Base-by-base conservation (phyloP, 306 rosid species). In the Cajanus cajan region DNA sequence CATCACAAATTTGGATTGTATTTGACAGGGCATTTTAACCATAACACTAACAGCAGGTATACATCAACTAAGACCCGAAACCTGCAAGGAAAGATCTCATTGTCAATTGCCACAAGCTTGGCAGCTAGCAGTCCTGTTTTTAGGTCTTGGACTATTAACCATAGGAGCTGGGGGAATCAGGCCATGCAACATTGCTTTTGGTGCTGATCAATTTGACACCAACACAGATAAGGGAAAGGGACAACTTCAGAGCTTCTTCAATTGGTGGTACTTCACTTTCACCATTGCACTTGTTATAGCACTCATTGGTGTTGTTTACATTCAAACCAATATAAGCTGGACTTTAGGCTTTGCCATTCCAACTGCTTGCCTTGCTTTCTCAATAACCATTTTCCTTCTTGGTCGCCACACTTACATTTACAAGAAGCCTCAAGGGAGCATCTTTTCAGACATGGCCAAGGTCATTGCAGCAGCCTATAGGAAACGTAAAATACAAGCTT, bases 181-280 rank as follows among this genome's bases (percentile, higher is more conserved):
- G 83, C 98, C 97, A 31, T 92, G 97, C 87, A 94, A 90, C 82
- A 88, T 94, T 19, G 93, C 96, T 5, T 90, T 92, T 25, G 97
- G 97, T 22, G 98, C 92, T 6, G 94, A 94, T 63, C 97, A 94
- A 48, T 94, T 92, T 51, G 92, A 94, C 75, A 70, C 89, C 13
- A 84, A 16, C 1, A 94, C 92, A n/a, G 80, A 80, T 8, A 87
- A 87, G 71, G 98, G 98, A 0, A 92, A 48, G 64, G 79, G 65
- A 16, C 94, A 89, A 78, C 69, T 94, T 1, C 87, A 87, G 81
- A 89, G 96, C 78, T 94, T 94, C 84, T 94, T 89, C 85, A 90
- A 92, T 41, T 90, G 96, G 96, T 92, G 98, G 98, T 94, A 94
- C 81, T 87, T 94, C 84, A 68, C 87, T 44, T 90, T 94, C 73